These are phyloP conservation scores for Salix brachista DNA, from an alignment of 345 rosid genomes.

Conservation along the genomic window DNA sequence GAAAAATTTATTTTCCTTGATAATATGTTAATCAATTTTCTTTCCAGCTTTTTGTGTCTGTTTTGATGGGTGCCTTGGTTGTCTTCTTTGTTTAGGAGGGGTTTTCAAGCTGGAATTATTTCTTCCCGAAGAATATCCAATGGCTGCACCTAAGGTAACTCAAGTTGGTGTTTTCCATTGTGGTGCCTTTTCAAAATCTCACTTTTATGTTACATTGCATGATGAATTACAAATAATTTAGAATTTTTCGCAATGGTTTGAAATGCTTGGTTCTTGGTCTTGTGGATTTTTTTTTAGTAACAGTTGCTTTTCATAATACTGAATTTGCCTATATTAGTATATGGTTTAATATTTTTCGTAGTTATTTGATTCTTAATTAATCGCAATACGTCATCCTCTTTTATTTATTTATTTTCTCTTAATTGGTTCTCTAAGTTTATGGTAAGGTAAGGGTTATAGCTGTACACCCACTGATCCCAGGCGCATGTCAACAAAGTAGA, in stretches of 20 bases:
- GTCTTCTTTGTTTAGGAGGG: slow-evolving; percentile 54
- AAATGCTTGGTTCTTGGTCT: not conserved
- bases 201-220: not conserved
- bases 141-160: slow-evolving; percentile 97
- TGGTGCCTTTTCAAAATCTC: not conserved
- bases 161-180: not conserved
- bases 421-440: not conserved
- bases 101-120: slow-evolving; percentile 98
- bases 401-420: not conserved
- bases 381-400: not conserved
- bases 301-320: not conserved
- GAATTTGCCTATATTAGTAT: not conserved
- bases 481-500: not conserved
- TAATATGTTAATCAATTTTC: not conserved
- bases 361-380: not conserved
- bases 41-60: not conserved
- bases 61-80: slow-evolving; percentile 9
- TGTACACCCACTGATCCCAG: not conserved
- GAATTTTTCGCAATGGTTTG: not conserved
- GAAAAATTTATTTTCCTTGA: not conserved
- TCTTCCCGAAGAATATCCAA: slow-evolving; percentile 99
- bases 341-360: not conserved
- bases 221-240: not conserved
- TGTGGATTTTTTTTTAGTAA: no score
- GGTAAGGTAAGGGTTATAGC: not conserved